Conservation (phyloP, 805 yeast genomes). For the Wickerhamiella musiphila region DNA sequence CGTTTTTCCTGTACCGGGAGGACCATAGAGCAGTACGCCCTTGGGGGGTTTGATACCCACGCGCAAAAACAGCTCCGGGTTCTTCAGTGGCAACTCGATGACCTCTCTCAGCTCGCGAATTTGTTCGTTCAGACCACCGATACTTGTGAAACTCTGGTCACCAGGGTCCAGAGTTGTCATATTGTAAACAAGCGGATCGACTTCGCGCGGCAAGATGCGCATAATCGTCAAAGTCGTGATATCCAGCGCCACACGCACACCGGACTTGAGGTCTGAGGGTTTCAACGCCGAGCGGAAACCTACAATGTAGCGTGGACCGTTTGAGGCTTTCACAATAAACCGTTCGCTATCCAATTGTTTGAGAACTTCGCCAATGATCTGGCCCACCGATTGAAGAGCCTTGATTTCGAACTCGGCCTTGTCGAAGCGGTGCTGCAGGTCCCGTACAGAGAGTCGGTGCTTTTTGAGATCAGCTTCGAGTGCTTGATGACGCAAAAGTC, state of each 20-base stretch:
- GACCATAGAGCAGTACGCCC: slow-evolving; percentile 91
- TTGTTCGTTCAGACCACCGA: slow-evolving; percentile 93
- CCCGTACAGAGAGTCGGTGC: slow-evolving; percentile 66
- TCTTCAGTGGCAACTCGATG: slow-evolving; percentile 88
- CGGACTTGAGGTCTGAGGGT: slow-evolving; percentile 68
- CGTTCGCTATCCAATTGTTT: slow-evolving; percentile 90
- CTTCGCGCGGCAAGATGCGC: slow-evolving; percentile 95
- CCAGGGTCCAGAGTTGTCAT: slow-evolving; percentile 99
- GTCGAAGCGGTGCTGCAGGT: slow-evolving; percentile 63
- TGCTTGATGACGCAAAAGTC: slow-evolving; percentile 79
- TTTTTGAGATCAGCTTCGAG: slow-evolving; percentile 86
- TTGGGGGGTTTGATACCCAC: slow-evolving; percentile 98
- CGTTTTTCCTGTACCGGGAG: slow-evolving; percentile 98
- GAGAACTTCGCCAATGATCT: slow-evolving; percentile 89
- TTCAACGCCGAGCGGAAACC: slow-evolving; percentile 91
- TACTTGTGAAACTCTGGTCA: slow-evolving; percentile 81
- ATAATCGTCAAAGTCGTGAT: slow-evolving; percentile 95
- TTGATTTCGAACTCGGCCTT: slow-evolving; percentile 95
- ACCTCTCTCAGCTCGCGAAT: slow-evolving; percentile 94
- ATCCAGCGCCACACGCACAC: slow-evolving; percentile 90
- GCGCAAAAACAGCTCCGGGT: slow-evolving; percentile 87
- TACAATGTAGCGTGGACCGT: slow-evolving; percentile 94
- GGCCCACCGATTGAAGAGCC: slow-evolving; percentile 94
- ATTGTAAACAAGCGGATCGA: slow-evolving; percentile 92
- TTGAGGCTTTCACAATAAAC: slow-evolving; percentile 84